phyloP scores from a whole-genome alignment of 768 basidiomycete species.

The Kwoniella newhampshirensis region DNA sequence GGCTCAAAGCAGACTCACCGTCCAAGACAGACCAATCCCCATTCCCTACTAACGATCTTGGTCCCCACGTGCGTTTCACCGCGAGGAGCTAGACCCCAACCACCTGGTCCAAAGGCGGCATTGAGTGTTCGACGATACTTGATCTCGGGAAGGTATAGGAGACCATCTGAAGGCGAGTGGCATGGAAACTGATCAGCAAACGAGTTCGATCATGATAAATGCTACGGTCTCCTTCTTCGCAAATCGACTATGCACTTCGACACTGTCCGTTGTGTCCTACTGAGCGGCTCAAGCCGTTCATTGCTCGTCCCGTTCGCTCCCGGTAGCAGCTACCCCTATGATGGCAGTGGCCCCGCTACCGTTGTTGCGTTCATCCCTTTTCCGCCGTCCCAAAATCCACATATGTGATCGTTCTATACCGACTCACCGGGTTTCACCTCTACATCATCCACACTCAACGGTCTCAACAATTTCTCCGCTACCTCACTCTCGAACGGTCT shows the following conservation, averaged over 20 bases:
- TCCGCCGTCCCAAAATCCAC: neutral
- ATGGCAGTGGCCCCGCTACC: too few relatives aligned
- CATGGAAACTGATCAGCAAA: too few relatives aligned
- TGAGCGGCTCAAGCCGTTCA: too few relatives aligned
- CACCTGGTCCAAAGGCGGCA: conserved; percentile 91
- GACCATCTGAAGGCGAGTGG: conserved; percentile 62
- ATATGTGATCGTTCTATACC: neutral
- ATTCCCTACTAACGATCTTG: conserved; percentile 85
- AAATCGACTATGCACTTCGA: too few relatives aligned
- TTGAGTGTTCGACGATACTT: conserved; percentile 91
- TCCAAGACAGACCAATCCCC: conserved; percentile 89
- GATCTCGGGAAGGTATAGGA: conserved; percentile 94
- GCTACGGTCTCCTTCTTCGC: too few relatives aligned
- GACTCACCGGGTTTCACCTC: conserved; percentile 88
- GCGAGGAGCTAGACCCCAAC: conserved; percentile 93
- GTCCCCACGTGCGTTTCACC: conserved; percentile 87
- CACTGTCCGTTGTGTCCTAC: too few relatives aligned
- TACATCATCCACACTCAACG: conserved; percentile 73
- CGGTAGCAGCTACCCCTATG: too few relatives aligned
- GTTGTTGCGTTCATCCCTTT: neutral
- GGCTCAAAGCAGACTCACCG: conserved; percentile 61
- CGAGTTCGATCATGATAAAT: too few relatives aligned
- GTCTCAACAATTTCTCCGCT: conserved; percentile 69
- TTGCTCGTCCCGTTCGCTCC: too few relatives aligned
- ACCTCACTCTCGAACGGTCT: conserved; percentile 75